Evolutionary conservation across 345 rosid genomes (phyloP), one percentile per base, ranked within the genome.

Genomic region (Populus tremula): DNA sequence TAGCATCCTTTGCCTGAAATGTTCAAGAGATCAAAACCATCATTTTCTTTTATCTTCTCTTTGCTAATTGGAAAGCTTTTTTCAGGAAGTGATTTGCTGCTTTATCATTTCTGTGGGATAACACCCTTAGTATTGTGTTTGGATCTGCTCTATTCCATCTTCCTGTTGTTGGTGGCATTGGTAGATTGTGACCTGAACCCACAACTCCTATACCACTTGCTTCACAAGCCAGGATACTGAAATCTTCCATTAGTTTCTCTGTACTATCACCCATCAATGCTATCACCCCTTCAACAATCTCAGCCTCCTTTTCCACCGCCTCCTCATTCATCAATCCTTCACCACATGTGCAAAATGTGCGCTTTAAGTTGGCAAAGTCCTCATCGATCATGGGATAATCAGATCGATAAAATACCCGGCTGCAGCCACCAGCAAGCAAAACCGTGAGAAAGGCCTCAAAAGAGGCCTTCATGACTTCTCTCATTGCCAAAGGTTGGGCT

Each of bases 381-480:
- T 96, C 93, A 63, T 86, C 88, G 8, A 92, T 87, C 74, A 90
- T 45, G 47, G 75, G 73, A 29, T 89, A 85, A 75, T 95, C 97
- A 6, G 92, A 69, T 27, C 89, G 82, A 50, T 87, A 70, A 61
- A 92, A 93, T 69, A 90, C 82, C 67, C 97, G 70, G 0, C 88
- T 78, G 49, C 79, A 66, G 8, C 97, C 98, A 16, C 98, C 96
- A 0, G 97, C 97, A 21, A 96, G 93, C 78, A 96, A 76, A n/a
- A 92, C 94, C 92, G 88, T 89, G n/a, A 91, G 85, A 87, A 82
- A 91, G 33, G 90, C 90, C 76, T 96, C 94, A 23, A 93, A 96
- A 16, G 93, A 82, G 56, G 98, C 92, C 79, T 78, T 92, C 92
- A 92, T 89, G 4, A 93, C 94, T 80, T 93, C 94, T 75, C 78